Evolutionary conservation across 305 asterid species (phyloP), one percentile per base, ranked within the genome.

Genomic region (Striga hermonthica): DNA sequence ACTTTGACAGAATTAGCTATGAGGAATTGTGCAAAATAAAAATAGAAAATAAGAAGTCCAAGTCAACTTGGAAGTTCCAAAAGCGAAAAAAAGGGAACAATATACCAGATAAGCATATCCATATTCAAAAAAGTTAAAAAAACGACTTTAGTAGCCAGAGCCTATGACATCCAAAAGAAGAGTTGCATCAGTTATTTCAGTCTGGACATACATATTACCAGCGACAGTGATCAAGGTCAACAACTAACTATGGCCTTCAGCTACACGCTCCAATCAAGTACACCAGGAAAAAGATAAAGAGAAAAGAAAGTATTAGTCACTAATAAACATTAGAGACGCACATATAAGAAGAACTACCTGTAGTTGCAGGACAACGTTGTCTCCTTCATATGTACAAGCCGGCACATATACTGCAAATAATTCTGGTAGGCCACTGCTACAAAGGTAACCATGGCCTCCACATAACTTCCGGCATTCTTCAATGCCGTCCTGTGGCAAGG

Each of bases 311-410:
- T 4, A 1, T 1, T 15, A 31, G 52, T 49, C 10, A 28, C 31
- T 34, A 13, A 34, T 11, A 53, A 43, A 54, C 56, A 45, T 7
- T 7, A 54, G 5, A 28, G 14, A 55, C 61, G 65, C 48, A 69
- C 9, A 28, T 36, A 34, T 61, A 11, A 65, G 45, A 60, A 72
- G 37, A 57, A 31, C 45, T 75, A 88, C 98, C 93, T 94, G 99
- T 71, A 94, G 83, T 68, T 86, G 86, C 59, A 90, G 80, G 72
- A 90, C 99, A 64, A 39, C 60, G 77, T 94, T 94, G 78, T 90
- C 99, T 67, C 97, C 99, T 86, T 94, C 99, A 73, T 94, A 94
- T 1, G 99, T 94, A 84, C 99, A 94, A 64, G 96, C 91, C 69
- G 99, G 99, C 65, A 94, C 95, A 80, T 94, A 94, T 73, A 88